Evolutionary conservation across 2,329 filamentous ascomycete species (phyloP).

Genomic region (Xylaria sp.): DNA sequence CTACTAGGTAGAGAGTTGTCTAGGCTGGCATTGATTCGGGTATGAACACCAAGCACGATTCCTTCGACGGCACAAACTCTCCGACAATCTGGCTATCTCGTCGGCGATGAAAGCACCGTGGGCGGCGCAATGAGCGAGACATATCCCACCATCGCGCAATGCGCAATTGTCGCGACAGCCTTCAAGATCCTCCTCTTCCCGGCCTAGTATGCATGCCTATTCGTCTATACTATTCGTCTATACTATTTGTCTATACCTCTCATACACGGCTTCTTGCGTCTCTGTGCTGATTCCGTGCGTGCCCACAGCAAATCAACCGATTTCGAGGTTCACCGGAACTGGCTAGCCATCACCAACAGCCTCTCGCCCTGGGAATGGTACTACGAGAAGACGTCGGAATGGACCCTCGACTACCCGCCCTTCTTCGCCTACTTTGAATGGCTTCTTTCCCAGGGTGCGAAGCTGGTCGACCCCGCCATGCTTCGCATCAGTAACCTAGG

Average conservation of each 20-base stretch:
- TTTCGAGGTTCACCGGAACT: constrained; percentile 98
- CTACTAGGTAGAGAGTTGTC: not conserved
- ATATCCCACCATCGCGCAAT: constrained; percentile 90
- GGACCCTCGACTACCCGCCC: constrained; percentile 98
- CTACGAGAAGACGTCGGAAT: constrained; percentile 97
- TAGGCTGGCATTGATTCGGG: not conserved
- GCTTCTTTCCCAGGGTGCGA: constrained; percentile 83
- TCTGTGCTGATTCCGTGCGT: not conserved
- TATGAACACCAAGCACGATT: constrained; percentile 11
- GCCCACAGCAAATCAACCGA: constrained; percentile 90
- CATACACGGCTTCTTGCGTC: not conserved
- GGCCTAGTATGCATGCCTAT: constrained; percentile 79
- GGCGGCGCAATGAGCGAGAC: constrained; percentile 74
- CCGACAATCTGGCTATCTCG: not conserved
- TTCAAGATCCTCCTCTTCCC: constrained; percentile 94
- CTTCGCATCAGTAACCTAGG: constrained; percentile 81
- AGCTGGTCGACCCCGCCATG: constrained; percentile 82
- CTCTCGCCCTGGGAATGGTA: constrained; percentile 93
- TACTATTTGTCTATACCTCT: not conserved
- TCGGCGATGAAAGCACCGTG: constrained; percentile 36
- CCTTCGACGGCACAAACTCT: constrained; percentile 6
- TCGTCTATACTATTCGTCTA: constrained; percentile 21
- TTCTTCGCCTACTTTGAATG: constrained; percentile 99
- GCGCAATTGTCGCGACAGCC: constrained; percentile 84
- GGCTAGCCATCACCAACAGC: constrained; percentile 94